Percentiles rank a stretch among this genome's conserved stretches.
phyloP scores from a whole-genome alignment of 2,329 filamentous ascomycete genomes.

The Colletotrichum kahawae region DNA sequence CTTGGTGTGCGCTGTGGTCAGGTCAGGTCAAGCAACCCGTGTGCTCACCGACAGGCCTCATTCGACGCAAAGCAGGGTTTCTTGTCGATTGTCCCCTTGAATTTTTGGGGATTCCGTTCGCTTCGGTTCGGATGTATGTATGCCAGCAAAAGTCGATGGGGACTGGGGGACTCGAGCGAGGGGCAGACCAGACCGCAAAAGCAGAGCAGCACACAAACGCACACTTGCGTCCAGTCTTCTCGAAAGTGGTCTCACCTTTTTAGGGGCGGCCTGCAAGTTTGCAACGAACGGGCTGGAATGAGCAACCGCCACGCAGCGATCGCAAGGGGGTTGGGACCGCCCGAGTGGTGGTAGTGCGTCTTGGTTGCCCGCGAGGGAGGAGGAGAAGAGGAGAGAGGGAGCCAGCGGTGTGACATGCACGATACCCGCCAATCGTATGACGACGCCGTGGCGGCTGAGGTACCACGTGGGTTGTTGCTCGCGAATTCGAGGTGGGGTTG shows the following conservation, averaged over 20 bases:
- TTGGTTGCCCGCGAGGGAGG: neutral
- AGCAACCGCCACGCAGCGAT: neutral
- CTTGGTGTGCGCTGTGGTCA: neutral
- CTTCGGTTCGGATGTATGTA: neutral
- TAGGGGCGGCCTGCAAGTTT: conserved; percentile 1
- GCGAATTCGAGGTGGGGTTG: conserved; percentile 8
- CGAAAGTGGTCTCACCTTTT: conserved; percentile 20
- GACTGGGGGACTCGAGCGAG: neutral
- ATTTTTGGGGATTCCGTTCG: neutral
- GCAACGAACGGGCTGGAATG: conserved; percentile 19
- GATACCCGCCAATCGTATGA: neutral
- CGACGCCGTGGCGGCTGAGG: neutral
- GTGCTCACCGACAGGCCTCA: neutral
- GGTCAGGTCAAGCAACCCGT: neutral
- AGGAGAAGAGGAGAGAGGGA: neutral
- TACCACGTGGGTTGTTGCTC: neutral
- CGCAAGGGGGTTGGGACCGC: neutral
- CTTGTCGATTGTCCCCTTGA: neutral
- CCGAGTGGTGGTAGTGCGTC: neutral
- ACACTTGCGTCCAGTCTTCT: neutral
- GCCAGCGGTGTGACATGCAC: neutral
- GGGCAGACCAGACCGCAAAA: neutral
- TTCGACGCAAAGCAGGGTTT: neutral
- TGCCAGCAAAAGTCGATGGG: neutral
- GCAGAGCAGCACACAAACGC: neutral